These are phyloP conservation scores for Onygena corvina DNA, from an alignment of 2,329 filamentous ascomycete species.

Conservation along the genomic window DNA sequence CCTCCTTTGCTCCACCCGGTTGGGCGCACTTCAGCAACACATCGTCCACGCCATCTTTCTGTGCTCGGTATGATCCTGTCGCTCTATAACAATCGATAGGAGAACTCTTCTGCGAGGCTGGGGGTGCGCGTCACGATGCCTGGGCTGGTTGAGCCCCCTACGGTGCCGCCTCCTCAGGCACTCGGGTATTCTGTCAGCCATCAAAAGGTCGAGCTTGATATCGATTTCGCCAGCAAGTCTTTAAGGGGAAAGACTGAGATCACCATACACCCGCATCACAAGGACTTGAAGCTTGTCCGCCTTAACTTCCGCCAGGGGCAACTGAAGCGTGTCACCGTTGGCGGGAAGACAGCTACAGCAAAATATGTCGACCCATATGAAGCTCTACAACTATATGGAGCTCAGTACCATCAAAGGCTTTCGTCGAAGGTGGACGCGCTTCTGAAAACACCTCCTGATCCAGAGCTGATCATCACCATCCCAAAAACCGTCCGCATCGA, in stretches of 20 bases:
- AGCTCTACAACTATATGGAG: conserved; percentile 43
- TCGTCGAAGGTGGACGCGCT: conserved; percentile 54
- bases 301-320: conserved; percentile 53
- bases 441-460: conserved; percentile 40
- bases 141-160: conserved; percentile 1
- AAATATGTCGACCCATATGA: conserved; percentile 35
- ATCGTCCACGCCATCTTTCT: not conserved
- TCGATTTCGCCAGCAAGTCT: conserved; percentile 67
- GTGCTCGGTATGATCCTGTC: conserved; percentile 6
- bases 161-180: conserved; percentile 9
- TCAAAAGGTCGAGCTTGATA: conserved; percentile 78
- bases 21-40: conserved; percentile 1
- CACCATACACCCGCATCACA: conserved; percentile 54
- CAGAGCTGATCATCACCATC: conserved; percentile 47
- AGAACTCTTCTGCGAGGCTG: not conserved
- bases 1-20: conserved; percentile 1
- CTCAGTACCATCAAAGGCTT: conserved; percentile 65
- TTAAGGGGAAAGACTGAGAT: conserved; percentile 72
- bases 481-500: conserved; percentile 51
- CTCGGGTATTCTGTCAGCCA: conserved; percentile 53
- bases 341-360: conserved; percentile 30
- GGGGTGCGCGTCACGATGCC: conserved; percentile 7
- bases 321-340: conserved; percentile 41
- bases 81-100: conserved; percentile 1
- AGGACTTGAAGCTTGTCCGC: conserved; percentile 43